Percentiles rank a stretch among this genome's conserved stretches.
phyloP scores from a whole-genome alignment of 2,329 filamentous ascomycete genomes.

The Aaosphaeria pasadenensis region DNA sequence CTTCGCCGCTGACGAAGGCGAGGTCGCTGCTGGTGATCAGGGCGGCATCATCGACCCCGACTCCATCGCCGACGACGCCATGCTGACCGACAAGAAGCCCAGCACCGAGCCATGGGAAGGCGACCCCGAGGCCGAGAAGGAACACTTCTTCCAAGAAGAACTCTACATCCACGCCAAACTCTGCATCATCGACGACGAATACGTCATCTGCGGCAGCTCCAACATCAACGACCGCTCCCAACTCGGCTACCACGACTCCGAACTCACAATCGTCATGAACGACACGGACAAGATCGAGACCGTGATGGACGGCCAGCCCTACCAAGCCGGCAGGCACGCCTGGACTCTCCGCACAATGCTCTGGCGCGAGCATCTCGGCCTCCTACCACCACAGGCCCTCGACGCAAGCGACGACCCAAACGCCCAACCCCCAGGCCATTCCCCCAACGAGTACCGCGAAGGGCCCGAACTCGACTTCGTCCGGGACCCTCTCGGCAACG shows the following conservation, averaged over 20 bases:
- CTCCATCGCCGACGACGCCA: slow-evolving; percentile 73
- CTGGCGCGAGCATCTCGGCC: slow-evolving; percentile 86
- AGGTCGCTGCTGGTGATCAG: slow-evolving; percentile 38
- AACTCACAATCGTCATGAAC: slow-evolving; percentile 86
- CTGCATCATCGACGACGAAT: slow-evolving; percentile 81
- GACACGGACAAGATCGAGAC: slow-evolving; percentile 70
- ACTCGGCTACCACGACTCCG: slow-evolving; percentile 84
- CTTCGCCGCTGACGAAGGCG: slow-evolving; percentile 43
- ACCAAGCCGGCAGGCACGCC: slow-evolving; percentile 76
- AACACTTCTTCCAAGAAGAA: slow-evolving; percentile 92
- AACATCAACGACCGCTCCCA: slow-evolving; percentile 93
- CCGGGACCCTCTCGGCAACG: slow-evolving; percentile 56
- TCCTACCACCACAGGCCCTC: slow-evolving; percentile 69
- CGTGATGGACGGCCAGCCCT: slow-evolving; percentile 75
- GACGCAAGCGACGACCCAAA: slow-evolving; percentile 68
- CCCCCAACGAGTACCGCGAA: slow-evolving; percentile 71
- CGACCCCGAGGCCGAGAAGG: slow-evolving; percentile 68
- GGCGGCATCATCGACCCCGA: slow-evolving; percentile 54
- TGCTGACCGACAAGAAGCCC: slow-evolving; percentile 65
- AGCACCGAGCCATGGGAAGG: slow-evolving; percentile 76
- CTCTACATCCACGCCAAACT: slow-evolving; percentile 94
- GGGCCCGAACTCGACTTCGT: slow-evolving; percentile 63
- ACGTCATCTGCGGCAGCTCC: slow-evolving; percentile 80
- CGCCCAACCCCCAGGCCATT: slow-evolving; percentile 67
- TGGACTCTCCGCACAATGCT: slow-evolving; percentile 76